Evolutionary conservation across 2,329 filamentous ascomycete species (phyloP), one percentile per base, ranked within the genome.

Genomic region (Hansfordia pulvinata): DNA sequence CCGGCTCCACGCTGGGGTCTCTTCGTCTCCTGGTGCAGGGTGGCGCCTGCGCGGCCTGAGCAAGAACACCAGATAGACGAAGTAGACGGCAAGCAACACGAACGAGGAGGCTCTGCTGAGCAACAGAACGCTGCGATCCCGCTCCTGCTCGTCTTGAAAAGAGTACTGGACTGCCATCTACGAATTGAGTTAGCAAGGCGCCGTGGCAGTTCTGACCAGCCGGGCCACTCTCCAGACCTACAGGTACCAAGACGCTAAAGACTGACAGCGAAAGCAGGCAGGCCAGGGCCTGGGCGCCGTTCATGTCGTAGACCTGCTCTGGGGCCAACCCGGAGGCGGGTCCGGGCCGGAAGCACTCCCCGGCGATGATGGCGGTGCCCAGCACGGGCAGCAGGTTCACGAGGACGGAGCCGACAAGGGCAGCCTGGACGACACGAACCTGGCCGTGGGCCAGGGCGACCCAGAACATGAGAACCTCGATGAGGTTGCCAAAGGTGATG

Each of bases 401-500:
- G n/a, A 24, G 23, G 14, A 24, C 17, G 3, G 23, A 24, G 14
- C 23, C 23, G 5, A 17, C 23, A 6, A 24, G 23, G 4, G 23
- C 23, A 7, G 7, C 23, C 23, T 24, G 23, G 23, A 24, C 23
- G 15, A 24, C 17, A 16, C 17, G 23, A 4, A 24, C 23, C 15
- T 24, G 16, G 23, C 23, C 23, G 5, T 24, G 14, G 14, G 16
- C n/a, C 8, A 24, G 23, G 6, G 23, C 23, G n/a, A 24, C 23
- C 10, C 16, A 24, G 4, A 24, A n/a, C 4, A 16, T 24, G 23
- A 24, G 16, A 9, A 24, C 14, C 15, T 24, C 23, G 14, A 24
- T 24, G 14, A 24, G 23, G 12, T 24, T 24, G 23, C 23, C 23
- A 4, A 24, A n/a, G 23, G 14, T 24, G 23, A 24, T 24, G 23